Evolutionary conservation across 2,329 filamentous ascomycete species (phyloP), one percentile per base, ranked within the genome.

Genomic region (Talaromyces sp.): DNA sequence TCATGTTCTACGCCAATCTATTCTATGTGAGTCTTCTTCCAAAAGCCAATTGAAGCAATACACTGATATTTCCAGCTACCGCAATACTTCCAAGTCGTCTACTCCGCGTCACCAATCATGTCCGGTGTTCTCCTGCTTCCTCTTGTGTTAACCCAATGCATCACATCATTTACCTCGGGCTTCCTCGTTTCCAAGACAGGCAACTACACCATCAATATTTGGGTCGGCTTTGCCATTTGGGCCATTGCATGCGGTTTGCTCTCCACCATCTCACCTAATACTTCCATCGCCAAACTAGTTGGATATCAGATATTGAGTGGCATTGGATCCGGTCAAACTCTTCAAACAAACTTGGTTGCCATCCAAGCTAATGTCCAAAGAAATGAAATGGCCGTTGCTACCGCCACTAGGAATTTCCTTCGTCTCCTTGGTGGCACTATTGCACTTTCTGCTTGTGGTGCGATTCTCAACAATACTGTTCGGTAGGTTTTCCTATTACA

Each of bases 51-150:
- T 30, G 3, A 3, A 6, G 9, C 7, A 33, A n/a, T 27, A 10
- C 9, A 11, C 39, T 36, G n/a, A 33, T 17, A 2, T 9, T 9
- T 41, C 17, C 17, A 49, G 47, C 22, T 49, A 5, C 47, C 47
- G 29, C 47, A 49, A 37, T 49, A 13, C 30, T 49, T 49, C 40
- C 47, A 49, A 49, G 47, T 49, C n/a, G 40, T 49, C 47, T 49
- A 43, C 29, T 43, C 39, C 10, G 47, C 47, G 14, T 49, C 47
- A 19, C 47, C 47, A 9, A 43, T 49, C 17, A 49, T 16, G 16
- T 49, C 47, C 4, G 47, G 47, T 29, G 47, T 49, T 20, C 47
- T 49, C n/a, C 40, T 49, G 3, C 47, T 49, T 2, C 47, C 47
- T 14, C 40, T 49, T 2, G 37, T 49, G 4, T 19, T 49, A 17